Conservation (phyloP, 2,329 filamentous ascomycete genomes). For the Diaporthe amygdali region DNA sequence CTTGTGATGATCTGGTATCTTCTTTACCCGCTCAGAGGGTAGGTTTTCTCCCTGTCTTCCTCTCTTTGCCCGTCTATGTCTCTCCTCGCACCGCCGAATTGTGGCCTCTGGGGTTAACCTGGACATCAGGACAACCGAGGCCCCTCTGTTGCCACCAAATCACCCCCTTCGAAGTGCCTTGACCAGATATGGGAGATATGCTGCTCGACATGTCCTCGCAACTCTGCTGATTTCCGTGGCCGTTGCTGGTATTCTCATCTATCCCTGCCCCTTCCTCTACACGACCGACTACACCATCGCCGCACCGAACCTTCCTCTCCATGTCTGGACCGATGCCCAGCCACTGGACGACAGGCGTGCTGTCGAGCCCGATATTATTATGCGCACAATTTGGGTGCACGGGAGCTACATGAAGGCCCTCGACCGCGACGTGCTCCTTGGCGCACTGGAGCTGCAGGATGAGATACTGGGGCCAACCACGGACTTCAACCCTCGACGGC, state of each 20-base stretch:
- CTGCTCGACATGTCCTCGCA: constrained; percentile 74
- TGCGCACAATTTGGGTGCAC: constrained; percentile 84
- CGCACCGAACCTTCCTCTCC: constrained; percentile 74
- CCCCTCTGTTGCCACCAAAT: constrained; percentile 66
- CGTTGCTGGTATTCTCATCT: constrained; percentile 72
- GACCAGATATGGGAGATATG: constrained; percentile 72
- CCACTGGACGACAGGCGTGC: constrained; percentile 58
- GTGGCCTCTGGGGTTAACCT: background rate
- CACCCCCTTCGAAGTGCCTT: constrained; percentile 71
- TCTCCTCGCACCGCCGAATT: background rate
- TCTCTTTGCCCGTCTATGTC: background rate
- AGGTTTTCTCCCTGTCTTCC: constrained; percentile 41
- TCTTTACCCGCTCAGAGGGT: constrained; percentile 79
- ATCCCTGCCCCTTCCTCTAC: constrained; percentile 78
- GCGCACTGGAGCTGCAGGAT: constrained; percentile 74
- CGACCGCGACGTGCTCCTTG: constrained; percentile 66
- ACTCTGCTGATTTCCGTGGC: constrained; percentile 78
- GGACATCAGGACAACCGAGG: constrained; percentile 70
- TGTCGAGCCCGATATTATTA: constrained; percentile 71
- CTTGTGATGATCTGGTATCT: constrained; percentile 75
- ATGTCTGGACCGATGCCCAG: constrained; percentile 81
- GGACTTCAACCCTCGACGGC: constrained; percentile 56
- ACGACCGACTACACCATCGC: constrained; percentile 74
- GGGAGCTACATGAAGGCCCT: constrained; percentile 81
- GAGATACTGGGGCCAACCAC: constrained; percentile 67